These are phyloP conservation scores for Blastocrithidia nonstop DNA, from an alignment of 208 protist species.

Conservation along the genomic window DNA sequence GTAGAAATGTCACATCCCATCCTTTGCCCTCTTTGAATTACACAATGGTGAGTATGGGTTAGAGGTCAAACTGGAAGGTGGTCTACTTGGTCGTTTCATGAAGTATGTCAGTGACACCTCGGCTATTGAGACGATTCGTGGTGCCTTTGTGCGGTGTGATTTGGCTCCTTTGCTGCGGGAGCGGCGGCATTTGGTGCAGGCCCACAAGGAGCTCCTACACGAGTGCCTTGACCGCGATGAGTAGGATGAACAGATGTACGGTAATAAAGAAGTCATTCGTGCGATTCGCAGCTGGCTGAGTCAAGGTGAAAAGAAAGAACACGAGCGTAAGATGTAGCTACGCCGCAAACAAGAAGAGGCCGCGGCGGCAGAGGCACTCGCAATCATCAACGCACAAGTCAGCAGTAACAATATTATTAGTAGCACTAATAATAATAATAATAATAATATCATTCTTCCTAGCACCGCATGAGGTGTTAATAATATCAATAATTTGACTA, in stretches of 20 bases:
- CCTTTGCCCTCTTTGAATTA: conserved; percentile 17
- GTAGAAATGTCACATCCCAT: conserved; percentile 11
- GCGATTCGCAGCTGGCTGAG: conserved; percentile 41
- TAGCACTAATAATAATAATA: too few relatives aligned
- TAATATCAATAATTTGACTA: too few relatives aligned
- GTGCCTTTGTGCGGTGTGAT: conserved; percentile 57
- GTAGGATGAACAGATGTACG: conserved; percentile 55
- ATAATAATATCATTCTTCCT: too few relatives aligned
- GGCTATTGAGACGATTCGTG: conserved; percentile 50
- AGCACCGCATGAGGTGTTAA: too few relatives aligned
- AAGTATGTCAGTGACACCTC: conserved; percentile 64
- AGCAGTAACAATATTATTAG: too few relatives aligned
- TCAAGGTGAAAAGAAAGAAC: conserved; percentile 15
- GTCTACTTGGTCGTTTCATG: conserved; percentile 46
- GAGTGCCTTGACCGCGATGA: conserved; percentile 34
- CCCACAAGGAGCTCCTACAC: conserved; percentile 27
- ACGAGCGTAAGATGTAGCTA: conserved; percentile 10
- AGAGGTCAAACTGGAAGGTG: conserved; percentile 42
- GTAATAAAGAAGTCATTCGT: conserved; percentile 17
- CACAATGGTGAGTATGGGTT: conserved; percentile 32
- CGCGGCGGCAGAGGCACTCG: too few relatives aligned
- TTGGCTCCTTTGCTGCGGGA: conserved; percentile 61
- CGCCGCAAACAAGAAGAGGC: conserved; percentile 8
- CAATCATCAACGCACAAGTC: too few relatives aligned
- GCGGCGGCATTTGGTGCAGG: conserved; percentile 30